phyloP scores from a whole-genome alignment of 2,329 filamentous ascomycete species.

The Penicillium sp. region DNA sequence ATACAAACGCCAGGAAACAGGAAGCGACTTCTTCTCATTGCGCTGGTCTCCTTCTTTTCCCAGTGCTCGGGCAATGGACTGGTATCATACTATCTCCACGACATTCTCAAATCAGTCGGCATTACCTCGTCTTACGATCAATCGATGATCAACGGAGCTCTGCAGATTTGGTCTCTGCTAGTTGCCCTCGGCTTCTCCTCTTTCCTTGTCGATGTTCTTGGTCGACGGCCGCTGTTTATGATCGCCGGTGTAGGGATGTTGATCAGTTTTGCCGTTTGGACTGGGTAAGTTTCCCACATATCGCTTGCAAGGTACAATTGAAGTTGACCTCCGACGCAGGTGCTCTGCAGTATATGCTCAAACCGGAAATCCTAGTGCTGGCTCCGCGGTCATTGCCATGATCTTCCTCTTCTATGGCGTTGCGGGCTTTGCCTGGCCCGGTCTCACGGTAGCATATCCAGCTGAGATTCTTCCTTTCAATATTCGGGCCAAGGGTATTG shows the following conservation, averaged over 20 bases:
- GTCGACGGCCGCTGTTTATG: conserved; percentile 10
- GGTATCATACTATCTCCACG: conserved; percentile 33
- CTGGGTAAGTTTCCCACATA: conserved; percentile 2
- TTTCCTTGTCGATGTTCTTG: conserved; percentile 11
- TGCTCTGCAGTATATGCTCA: conserved; percentile 16
- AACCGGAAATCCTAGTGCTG: conserved; percentile 13
- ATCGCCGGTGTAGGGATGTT: conserved; percentile 10
- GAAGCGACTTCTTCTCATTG: conserved; percentile 11
- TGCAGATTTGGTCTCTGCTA: conserved; percentile 17
- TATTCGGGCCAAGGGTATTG: conserved; percentile 24
- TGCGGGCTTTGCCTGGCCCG: conserved; percentile 28
- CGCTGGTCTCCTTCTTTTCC: conserved; percentile 10
- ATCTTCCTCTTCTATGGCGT: conserved; percentile 28
- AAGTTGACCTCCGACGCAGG: not conserved
- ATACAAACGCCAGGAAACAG: conserved; percentile 18
- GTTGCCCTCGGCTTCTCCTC: conserved; percentile 31
- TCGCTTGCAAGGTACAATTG: not conserved
- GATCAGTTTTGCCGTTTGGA: conserved; percentile 19
- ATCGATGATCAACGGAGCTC: conserved; percentile 24
- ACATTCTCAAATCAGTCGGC: conserved; percentile 35
- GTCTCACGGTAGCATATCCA: conserved; percentile 18
- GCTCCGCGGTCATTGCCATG: conserved; percentile 16
- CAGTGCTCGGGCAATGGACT: conserved; percentile 18
- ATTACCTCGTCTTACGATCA: conserved; percentile 16
- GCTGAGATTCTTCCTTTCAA: conserved; percentile 33